Base-by-base conservation (phyloP, 2,329 filamentous ascomycete species). In the Fusarium lateritium region DNA sequence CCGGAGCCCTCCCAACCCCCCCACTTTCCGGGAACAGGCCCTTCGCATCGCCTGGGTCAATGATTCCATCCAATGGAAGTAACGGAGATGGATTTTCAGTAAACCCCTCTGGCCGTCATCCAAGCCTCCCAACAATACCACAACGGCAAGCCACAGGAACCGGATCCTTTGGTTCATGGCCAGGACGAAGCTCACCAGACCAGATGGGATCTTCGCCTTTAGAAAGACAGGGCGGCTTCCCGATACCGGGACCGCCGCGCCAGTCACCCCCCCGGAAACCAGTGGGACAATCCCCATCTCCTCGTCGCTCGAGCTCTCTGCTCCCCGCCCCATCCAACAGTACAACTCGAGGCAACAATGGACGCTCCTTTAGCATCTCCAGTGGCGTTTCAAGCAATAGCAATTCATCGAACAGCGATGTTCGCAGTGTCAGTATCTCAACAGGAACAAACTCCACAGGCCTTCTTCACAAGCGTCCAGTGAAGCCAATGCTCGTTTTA, bases 401-500 rank as follows among this genome's bases (percentile, higher is more conserved):
- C 33, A 75, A 66, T 31, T 76, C 75, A 2, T 76, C 73, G 7
- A 65, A 65, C 11, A 75, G 71, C 19, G 71, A 74, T 39, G 62
- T 58, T 19, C 65, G 61, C 9, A 78, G 73, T 14, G 71, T 70
- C 4, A 69, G 68, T 24, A 67, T 76, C 36, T 72, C 74, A 17
- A 75, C 68, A 2, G 74, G 74, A 4, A 67, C 71, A 11, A 69
- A 73, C 14, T 71, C 72, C 6, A 76, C 75, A 2, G 78, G 76
- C 4, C 68, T 73, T 9, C 59, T 80, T 6, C 76, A 79, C 38
- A 71, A 67, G 22, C 69, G 71, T 10, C 78, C 78, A 2, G 57
- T 72, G 15, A 78, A 78, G 38, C 78, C 78, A 3, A 74, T 79
- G 73, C 72, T 80, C 7, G 77, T 79, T 2, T 55, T 80, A 8